Evolutionary conservation across 805 yeast genomes (phyloP), one percentile per base, ranked within the genome.

Genomic region (Kluyveromyces wickerhamii): DNA sequence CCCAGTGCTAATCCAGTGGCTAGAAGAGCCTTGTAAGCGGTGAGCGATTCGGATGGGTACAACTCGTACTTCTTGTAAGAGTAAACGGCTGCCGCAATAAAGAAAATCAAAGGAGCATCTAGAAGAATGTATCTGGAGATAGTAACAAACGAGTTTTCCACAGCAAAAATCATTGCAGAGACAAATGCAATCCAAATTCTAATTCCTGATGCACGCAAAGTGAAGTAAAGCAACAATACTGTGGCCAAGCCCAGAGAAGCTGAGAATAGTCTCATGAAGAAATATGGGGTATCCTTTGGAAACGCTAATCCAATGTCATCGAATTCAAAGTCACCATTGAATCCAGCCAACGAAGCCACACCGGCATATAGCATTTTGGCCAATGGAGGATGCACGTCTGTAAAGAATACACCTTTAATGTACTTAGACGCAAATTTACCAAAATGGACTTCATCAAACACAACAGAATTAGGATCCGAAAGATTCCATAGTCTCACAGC

Each of bases 361-460:
- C 79, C 81, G 2, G 88, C 92, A 59, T 69, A 81, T 31, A 83
- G 57, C 77, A 83, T 71, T 51, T 80, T 77, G 24, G 83, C 81
- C 45, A 83, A 65, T 4, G 94, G 94, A 7, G 94, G 94, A 52
- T 81, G 83, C 28, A 75, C 79, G 54, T 79, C 88, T 72, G 80
- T 68, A 58, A 80, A 81, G 51, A 66, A 80, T 12, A 59, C 58
- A 13, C 85, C 83, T 35, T 62, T 58, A 35, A 77, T 69, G 62
- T 87, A 92, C 59, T 83, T 77, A 39, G 79, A 71, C 21, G 96
- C 95, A 62, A 89, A 92, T n/a, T 94, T 94, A 37, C 98, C 98
- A 51, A 92, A 92, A 60, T 84, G 94, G 26, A 83, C 92, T 59
- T 89, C 98, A 58, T 87, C 95, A 45, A 84, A 84, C 9, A 89